A percentile compares a stretch with the other conserved stretches of the same genome.
Conservation (phyloP, 208 protist species). For the Trichomonas tenax region DNA sequence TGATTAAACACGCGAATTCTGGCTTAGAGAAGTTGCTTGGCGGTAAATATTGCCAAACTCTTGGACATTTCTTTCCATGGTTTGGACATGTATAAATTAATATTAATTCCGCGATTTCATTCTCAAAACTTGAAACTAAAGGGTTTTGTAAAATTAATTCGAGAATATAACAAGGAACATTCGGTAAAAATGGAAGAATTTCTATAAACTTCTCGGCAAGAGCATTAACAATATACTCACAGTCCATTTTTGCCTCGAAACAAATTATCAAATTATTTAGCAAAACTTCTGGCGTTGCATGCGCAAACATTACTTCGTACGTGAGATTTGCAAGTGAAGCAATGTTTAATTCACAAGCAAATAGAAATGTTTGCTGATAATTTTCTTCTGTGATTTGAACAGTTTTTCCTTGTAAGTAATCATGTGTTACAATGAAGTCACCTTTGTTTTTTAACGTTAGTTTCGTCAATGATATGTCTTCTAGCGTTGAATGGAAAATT, state of each 20-base stretch:
- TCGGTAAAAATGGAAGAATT: not conserved
- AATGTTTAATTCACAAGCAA: not conserved
- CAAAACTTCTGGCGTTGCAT: not conserved
- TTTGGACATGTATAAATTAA: not conserved
- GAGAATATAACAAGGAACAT: not conserved
- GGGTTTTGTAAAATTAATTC: not conserved
- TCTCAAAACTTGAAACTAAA: not conserved
- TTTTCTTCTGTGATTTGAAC: not conserved
- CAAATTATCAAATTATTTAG: not conserved
- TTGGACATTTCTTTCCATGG: not conserved
- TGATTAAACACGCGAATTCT: not conserved
- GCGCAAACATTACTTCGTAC: not conserved
- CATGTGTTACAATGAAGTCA: not conserved
- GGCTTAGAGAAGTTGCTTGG: not conserved
- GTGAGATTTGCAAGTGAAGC: not conserved
- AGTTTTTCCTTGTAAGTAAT: not conserved
- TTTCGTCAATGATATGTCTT: not conserved
- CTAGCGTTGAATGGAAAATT: not conserved
- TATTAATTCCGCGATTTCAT: not conserved
- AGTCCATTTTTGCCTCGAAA: not conserved
- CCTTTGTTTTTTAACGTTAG: not conserved
- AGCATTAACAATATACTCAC: not conserved
- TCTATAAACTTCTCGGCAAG: not conserved
- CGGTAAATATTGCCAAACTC: not conserved
- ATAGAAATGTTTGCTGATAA: not conserved